phyloP scores from a whole-genome alignment of 129 eudicot species.

The Flaveria brownii region DNA sequence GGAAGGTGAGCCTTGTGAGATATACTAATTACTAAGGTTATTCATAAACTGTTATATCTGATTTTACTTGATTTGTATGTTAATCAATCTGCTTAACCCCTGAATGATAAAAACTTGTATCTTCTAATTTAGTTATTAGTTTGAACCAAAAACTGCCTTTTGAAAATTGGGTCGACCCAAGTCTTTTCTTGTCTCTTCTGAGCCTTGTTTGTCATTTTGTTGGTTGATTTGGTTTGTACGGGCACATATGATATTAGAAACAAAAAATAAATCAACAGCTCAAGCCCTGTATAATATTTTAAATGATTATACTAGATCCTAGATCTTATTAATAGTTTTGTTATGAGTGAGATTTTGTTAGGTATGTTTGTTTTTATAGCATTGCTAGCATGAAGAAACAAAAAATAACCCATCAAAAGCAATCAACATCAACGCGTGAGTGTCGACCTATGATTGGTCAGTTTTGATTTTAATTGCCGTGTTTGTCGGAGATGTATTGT shows the following conservation, averaged over 20 bases:
- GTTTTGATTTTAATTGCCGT: neutral
- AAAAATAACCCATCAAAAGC: constrained; percentile 4
- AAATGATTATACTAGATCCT: neutral
- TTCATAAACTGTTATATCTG: constrained; percentile 20
- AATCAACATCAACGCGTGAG: neutral
- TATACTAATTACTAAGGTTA: neutral
- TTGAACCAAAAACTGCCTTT: constrained; percentile 10
- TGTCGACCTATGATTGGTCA: constrained; percentile 2
- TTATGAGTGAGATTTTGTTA: too few species aligned
- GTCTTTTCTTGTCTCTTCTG: neutral
- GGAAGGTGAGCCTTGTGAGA: constrained; percentile 55
- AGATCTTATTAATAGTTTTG: too few species aligned
- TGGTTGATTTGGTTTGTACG: neutral
- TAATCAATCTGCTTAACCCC: constrained; percentile 27
- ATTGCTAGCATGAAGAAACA: neutral
- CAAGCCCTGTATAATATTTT: neutral
- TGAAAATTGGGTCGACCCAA: neutral
- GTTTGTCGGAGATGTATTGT: constrained; percentile 9
- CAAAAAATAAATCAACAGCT: neutral
- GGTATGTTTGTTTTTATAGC: too few species aligned
- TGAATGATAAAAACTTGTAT: constrained; percentile 27
- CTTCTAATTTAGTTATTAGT: constrained; percentile 39
- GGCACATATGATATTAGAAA: neutral
- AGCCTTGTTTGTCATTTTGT: neutral
- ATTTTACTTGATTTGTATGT: constrained; percentile 25